Base-by-base conservation (phyloP, 208 protist species). In the Porcisia deanei region DNA sequence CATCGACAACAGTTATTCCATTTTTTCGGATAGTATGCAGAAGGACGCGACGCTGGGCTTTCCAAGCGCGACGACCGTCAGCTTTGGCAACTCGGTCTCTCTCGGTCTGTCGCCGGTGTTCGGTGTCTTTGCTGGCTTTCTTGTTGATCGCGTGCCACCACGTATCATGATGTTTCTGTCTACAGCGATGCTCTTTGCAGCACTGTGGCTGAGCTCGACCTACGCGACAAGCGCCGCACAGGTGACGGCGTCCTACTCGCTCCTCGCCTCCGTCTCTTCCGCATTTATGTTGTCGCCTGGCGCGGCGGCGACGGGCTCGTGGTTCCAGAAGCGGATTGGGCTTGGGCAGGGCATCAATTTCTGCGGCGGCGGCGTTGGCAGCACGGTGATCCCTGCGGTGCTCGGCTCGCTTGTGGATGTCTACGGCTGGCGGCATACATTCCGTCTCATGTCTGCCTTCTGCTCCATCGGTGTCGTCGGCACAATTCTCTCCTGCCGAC, bases 1-100 rank as follows among this genome's bases (percentile, higher is more conserved):
- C 69, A 94, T 93, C 73, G 87, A 91, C 74, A 94, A 96, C 92
- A 91, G 90, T 59, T 93, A 91, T 71, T 90, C 86, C 59, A 93
- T 91, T 49, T 96, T 96, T 77, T 87, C 81, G 16, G 58, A 78
- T 20, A 84, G 84, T 68, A 96, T 96, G 88, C 82, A 94, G 70
- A 81, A 88, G 0, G 92, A 96, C 73, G 53, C 85, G 3, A 85
- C 81, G 0, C 85, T 96, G 39, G 88, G 87, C 20, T 91, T 87
- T 74, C 90, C 92, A 3, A 88, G 71, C 72, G 82, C 86, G 22
- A 94, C 88, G 4, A 75, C 64, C 0, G 85, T 96, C n/a, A 93
- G 88, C 74, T 91, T 94, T 47, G 90, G 90, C 30, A 94, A 91
- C 69, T 94, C 90, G 55, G 83, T 94, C 41, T 90, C 89, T 2